Evolutionary conservation across 768 basidiomycete genomes (phyloP).

Genomic region (Podaxis sp.): DNA sequence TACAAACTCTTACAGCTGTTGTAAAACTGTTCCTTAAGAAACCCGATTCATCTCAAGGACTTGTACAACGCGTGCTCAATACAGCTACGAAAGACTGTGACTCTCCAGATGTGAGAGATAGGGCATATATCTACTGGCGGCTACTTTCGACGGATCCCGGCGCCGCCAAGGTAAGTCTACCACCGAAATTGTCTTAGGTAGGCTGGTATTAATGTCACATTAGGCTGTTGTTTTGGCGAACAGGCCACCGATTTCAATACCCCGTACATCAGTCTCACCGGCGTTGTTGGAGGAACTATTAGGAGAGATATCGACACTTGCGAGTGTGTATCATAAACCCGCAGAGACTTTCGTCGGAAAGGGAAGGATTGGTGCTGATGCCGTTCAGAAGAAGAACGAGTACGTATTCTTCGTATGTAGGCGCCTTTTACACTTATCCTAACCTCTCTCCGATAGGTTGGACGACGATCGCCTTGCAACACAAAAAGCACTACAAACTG

Average conservation of each 20-base stretch:
- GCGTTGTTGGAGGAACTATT: slow-evolving; percentile 89
- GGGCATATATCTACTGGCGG: slow-evolving; percentile 98
- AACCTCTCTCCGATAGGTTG: slow-evolving; percentile 32
- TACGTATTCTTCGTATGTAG: slow-evolving; percentile 31
- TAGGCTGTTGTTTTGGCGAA: slow-evolving; percentile 84
- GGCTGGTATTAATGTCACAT: background rate
- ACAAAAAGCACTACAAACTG: slow-evolving; percentile 87
- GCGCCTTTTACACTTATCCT: slow-evolving; percentile 1
- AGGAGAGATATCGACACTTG: slow-evolving; percentile 83
- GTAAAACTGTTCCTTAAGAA: slow-evolving; percentile 97
- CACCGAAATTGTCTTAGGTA: background rate
- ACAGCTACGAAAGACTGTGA: slow-evolving; percentile 98
- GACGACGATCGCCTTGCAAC: slow-evolving; percentile 72
- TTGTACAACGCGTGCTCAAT: slow-evolving; percentile 89
- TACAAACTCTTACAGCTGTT: slow-evolving; percentile 88
- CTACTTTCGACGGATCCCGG: slow-evolving; percentile 91
- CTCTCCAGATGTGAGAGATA: slow-evolving; percentile 92
- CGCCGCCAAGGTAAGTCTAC: slow-evolving; percentile 78
- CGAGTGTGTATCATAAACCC: slow-evolving; percentile 97
- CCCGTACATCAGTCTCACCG: slow-evolving; percentile 86
- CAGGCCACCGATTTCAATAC: slow-evolving; percentile 91
- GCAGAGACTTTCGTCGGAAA: slow-evolving; percentile 93
- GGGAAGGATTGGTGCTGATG: slow-evolving; percentile 84
- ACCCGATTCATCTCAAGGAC: slow-evolving; percentile 87
- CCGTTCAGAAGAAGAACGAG: slow-evolving; percentile 67